A percentile compares a stretch with the other conserved stretches of the same genome.
These are phyloP conservation scores for Neurospora crassa DNA, from an alignment of 2,329 filamentous ascomycete species.

Conservation along the genomic window DNA sequence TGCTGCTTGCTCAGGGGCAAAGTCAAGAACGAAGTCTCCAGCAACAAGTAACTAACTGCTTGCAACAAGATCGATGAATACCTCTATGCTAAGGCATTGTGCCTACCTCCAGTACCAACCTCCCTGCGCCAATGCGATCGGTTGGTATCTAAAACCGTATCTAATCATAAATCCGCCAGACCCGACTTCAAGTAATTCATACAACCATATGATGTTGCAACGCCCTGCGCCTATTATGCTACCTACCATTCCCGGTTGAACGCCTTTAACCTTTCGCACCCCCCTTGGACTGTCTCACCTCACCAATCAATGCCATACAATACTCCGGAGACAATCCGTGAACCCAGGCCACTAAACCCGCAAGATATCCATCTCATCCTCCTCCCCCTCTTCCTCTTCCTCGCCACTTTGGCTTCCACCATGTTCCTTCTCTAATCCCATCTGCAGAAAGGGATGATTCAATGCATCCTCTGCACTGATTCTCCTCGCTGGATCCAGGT, in stretches of 20 bases:
- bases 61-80: background rate
- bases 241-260: background rate
- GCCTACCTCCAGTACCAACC: background rate
- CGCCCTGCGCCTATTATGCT: background rate
- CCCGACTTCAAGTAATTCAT: background rate
- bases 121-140: background rate
- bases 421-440: constrained; percentile 22
- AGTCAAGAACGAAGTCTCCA: background rate
- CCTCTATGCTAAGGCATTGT: background rate
- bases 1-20: background rate
- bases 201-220: background rate
- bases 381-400: constrained; percentile 28
- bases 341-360: constrained; percentile 18
- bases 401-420: background rate
- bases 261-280: background rate
- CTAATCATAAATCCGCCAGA: background rate
- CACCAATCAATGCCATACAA: background rate
- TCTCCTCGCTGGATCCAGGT: constrained; percentile 63
- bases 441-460: constrained; percentile 57
- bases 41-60: background rate
- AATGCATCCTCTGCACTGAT: constrained; percentile 70
- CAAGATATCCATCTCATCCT: constrained; percentile 47
- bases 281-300: background rate
- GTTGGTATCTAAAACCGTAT: background rate
- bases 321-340: background rate